A percentile compares a stretch with the other conserved stretches of the same genome.
phyloP scores from a whole-genome alignment of 441 rosid species.

The Arabidopsis lyrata region DNA sequence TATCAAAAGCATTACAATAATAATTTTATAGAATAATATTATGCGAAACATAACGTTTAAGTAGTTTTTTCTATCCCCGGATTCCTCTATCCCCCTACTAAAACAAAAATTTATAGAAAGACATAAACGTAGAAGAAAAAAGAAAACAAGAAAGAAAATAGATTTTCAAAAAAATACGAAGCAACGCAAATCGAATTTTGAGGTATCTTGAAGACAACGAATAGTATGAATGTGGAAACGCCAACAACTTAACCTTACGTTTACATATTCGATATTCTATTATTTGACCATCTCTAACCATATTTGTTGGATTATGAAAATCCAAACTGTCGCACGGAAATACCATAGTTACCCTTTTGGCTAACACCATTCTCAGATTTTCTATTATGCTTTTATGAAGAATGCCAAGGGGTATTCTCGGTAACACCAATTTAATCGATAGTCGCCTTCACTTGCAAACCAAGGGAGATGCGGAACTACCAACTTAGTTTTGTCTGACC shows the following conservation, averaged over 20 bases:
- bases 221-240: constrained; percentile 53
- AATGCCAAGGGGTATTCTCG: constrained; percentile 12
- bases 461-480: constrained; percentile 20
- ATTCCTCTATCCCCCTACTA: no score
- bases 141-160: not conserved
- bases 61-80: not conserved
- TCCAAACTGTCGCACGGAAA: constrained; percentile 1
- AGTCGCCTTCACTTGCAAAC: constrained; percentile 37
- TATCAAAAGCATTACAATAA: not conserved
- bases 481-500: constrained; percentile 30
- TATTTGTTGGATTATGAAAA: constrained; percentile 18
- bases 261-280: constrained; percentile 27
- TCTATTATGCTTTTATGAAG: not conserved
- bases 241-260: constrained; percentile 50
- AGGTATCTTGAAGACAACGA: constrained; percentile 59
- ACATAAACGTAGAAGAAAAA: not conserved
- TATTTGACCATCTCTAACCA: constrained; percentile 41
- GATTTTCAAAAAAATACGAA: not conserved
- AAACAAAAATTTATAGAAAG: not conserved
- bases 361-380: constrained; percentile 14
- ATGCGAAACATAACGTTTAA: not conserved
- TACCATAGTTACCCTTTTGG: not conserved
- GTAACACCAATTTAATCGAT: not conserved
- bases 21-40: not conserved
- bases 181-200: constrained; percentile 34